Conservation (phyloP, 805 yeast species). For the Kazachstania africana region DNA sequence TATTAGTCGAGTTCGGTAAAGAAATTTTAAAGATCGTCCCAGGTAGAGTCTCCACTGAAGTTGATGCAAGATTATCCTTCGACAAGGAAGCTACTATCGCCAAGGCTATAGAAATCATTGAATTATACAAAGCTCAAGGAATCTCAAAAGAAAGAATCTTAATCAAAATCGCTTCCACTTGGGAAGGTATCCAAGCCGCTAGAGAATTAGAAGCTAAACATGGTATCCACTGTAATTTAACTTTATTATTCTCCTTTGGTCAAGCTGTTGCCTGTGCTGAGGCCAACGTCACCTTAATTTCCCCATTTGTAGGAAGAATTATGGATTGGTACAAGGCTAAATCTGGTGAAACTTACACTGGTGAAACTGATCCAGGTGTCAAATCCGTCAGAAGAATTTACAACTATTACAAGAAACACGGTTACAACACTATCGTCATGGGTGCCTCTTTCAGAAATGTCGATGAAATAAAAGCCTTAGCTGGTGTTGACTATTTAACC, state of each 20-base stretch:
- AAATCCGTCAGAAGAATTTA: constrained; percentile 73
- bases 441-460: constrained; percentile 99
- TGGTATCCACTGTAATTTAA: constrained; percentile 89
- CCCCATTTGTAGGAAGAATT: constrained; percentile 98
- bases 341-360: constrained; percentile 78
- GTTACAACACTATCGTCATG: constrained; percentile 96
- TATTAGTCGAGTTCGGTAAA: constrained; percentile 91
- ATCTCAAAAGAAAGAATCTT: constrained; percentile 80
- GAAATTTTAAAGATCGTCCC: constrained; percentile 91
- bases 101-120: constrained; percentile 88
- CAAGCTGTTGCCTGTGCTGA: constrained; percentile 99
- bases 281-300: constrained; percentile 88
- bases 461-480: constrained; percentile 91
- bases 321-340: constrained; percentile 95
- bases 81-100: constrained; percentile 87
- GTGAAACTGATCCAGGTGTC: constrained; percentile 90
- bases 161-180: constrained; percentile 95
- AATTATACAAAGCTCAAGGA: constrained; percentile 74
- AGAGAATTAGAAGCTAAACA: constrained; percentile 83
- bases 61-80: constrained; percentile 95
- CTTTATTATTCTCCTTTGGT: constrained; percentile 84
- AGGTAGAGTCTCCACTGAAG: constrained; percentile 98
- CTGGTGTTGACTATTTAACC: constrained; percentile 95
- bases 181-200: constrained; percentile 99
- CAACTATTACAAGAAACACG: constrained; percentile 97